phyloP scores from a whole-genome alignment of 306 rosid genomes.

The Sindora glabra region DNA sequence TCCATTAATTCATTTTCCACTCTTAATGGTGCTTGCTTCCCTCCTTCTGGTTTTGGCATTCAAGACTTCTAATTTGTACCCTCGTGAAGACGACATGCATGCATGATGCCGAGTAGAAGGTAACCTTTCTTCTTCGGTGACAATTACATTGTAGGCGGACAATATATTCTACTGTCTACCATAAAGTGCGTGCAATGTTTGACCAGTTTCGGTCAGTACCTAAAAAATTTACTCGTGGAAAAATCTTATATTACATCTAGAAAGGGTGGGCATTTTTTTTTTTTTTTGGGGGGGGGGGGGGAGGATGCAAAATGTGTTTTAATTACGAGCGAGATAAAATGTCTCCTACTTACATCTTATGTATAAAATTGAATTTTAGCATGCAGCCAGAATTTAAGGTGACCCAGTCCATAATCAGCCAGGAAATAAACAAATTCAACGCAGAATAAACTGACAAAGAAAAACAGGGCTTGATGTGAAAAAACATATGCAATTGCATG shows the following conservation, averaged over 20 bases:
- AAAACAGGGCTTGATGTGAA: conserved; percentile 33
- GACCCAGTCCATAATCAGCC: background rate
- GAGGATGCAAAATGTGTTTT: too few relatives aligned
- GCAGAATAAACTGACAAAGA: background rate
- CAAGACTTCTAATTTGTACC: background rate
- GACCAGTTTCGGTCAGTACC: conserved; percentile 5
- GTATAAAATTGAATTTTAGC: background rate
- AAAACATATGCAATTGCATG: conserved; percentile 27
- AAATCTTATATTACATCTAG: too few relatives aligned
- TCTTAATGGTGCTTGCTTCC: background rate
- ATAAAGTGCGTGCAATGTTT: conserved; percentile 12
- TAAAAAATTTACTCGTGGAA: conserved; percentile 2
- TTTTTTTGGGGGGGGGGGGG: too few relatives aligned
- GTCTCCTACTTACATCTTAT: background rate
- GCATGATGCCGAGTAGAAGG: background rate
- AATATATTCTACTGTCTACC: too few relatives aligned
- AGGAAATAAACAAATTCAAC: conserved; percentile 19
- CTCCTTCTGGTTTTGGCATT: background rate
- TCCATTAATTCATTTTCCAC: background rate
- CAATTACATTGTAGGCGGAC: conserved; percentile 23
- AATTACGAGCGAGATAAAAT: too few relatives aligned
- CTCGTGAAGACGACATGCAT: background rate
- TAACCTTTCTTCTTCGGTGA: background rate
- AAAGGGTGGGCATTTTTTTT: too few relatives aligned
- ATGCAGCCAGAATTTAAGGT: background rate